Base-by-base conservation (phyloP, 2,329 filamentous ascomycete genomes). In the Colletotrichum gloeosporioides region DNA sequence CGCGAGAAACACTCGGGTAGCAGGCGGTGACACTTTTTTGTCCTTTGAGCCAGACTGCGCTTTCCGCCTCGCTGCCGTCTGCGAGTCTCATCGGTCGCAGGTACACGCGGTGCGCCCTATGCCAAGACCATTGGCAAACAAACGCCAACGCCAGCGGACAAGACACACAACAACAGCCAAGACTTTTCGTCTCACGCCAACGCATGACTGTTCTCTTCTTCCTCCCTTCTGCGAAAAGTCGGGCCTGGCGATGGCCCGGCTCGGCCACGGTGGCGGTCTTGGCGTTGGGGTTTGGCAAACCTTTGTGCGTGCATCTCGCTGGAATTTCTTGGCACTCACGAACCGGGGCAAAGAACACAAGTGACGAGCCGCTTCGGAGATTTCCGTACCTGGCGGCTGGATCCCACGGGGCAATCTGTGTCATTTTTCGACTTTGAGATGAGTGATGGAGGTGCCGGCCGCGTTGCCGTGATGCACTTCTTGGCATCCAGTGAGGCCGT, bases 221-320 rank as follows among this genome's bases (percentile, higher is more conserved):
- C 12, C n/a, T 39, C 62, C 22, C 25, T 44, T 18, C 62, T 59
- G 27, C 62, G 34, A 25, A 29, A 25, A 36, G 16, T n/a, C 18
- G 29, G 49, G n/a, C 65, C 39, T 49, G 65, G 49, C 65, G 65
- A 68, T 53, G 44, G 22, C 44, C 65, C 49, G 49, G 44, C 49
- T 69, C 66, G 53, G 66, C 53, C 55, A 53, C 57, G 18, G 34
- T 53, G 68, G 68, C 68, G 68, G 18, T 32, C 73, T 75, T 73
- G 73, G 73, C 69, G 22, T 73, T 44, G n/a, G 39, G 31, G 59
- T 31, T n/a, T 49, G 39, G 36, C n/a, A 16, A 27, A 32, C 22
- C 22, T 53, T 61, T 62, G 67, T n/a, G 34, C 18, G 8, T 15
- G 6, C 6, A 25, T 32, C 15, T 22, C 22, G 15, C 13, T n/a